Percentiles rank a stretch among this genome's conserved stretches.
phyloP scores from a whole-genome alignment of 768 basidiomycete species.

The Crucibulum laeve region DNA sequence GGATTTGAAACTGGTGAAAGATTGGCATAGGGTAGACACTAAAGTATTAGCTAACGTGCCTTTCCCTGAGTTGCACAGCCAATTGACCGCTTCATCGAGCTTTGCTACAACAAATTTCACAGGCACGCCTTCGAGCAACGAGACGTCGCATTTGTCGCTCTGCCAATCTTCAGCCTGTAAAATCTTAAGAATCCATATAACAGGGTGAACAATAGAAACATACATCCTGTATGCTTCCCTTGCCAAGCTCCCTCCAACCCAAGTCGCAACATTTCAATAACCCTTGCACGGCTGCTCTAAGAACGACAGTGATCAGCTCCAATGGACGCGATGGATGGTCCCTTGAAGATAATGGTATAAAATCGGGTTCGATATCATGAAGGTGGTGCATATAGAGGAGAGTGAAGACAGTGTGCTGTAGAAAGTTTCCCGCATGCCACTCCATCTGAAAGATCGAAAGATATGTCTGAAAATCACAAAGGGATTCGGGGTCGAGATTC shows the following conservation, averaged over 20 bases:
- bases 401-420: slow-evolving; percentile 86
- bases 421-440: slow-evolving; percentile 81
- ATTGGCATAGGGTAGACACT: slow-evolving; percentile 1
- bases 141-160: slow-evolving; percentile 82
- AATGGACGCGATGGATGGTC: slow-evolving; percentile 46
- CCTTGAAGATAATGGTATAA: slow-evolving; percentile 23
- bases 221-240: slow-evolving; percentile 75
- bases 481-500: slow-evolving; percentile 8
- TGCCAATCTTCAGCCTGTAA: slow-evolving; percentile 84
- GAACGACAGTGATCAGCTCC: slow-evolving; percentile 63
- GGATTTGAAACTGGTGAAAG: slow-evolving; percentile 31
- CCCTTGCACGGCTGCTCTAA: slow-evolving; percentile 64
- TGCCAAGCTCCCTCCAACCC: slow-evolving; percentile 77
- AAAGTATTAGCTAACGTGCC: slow-evolving; percentile 21
- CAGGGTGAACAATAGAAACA: slow-evolving; percentile 22
- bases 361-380: slow-evolving; percentile 54
- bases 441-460: slow-evolving; percentile 54
- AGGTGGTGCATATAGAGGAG: slow-evolving; percentile 69
- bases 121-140: slow-evolving; percentile 61
- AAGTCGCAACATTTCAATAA: slow-evolving; percentile 80
- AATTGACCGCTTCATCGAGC: slow-evolving; percentile 58
- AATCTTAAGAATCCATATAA: slow-evolving; percentile 7
- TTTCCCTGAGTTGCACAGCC: slow-evolving; percentile 47
- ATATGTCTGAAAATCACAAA: slow-evolving; percentile 1
- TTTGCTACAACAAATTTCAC: slow-evolving; percentile 46